Base-by-base conservation (phyloP, 1,139 yeast genomes). In the Fermentozyma sake region DNA sequence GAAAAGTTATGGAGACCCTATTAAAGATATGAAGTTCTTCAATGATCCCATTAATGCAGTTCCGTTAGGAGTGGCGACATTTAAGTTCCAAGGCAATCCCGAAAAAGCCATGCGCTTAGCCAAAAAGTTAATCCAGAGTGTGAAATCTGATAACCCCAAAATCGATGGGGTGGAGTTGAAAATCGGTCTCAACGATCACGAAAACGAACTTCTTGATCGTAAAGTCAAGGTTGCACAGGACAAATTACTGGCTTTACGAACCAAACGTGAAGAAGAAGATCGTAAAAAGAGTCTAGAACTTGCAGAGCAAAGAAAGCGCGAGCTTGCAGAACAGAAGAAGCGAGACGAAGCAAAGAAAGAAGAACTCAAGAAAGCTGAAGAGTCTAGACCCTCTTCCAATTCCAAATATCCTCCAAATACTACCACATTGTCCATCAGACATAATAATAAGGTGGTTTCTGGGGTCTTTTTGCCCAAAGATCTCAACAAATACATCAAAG, bases 11-110 rank as follows among this genome's bases (percentile, higher is more conserved):
- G 96, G 96, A 3, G 71, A 69, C 30, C 48, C 68, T 4, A 57
- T 65, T 20, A 58, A 54, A 35, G 76, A 73, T 22, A 60, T 83
- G 31, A 75, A 74, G 36, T 67, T 78, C 34, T 61, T 79, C 12
- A 73, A 71, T 36, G 94, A 89, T 46, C 86, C 93, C 1, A 64
- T 67, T 12, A 78, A 83, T 29, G 95, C 89, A 3, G 83, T 81
- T 13, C 91, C 95, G 0, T 55, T 87, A 27, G 94, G 95, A 3
- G 61, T 86, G 18, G 83, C 82, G 24, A 61, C 76, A 12, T 64
- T 86, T 30, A 64, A 69, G 32, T 87, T 73, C 54, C 76, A 68
- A 32, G 89, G 89, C 3, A 60, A 63, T 12, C 45, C 64, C 3
- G 80, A 74, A 26, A 59, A 61, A 31, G 73, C 91, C 1, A 75